These are phyloP conservation scores for Akanthomyces uredinophilus DNA, from an alignment of 2,329 filamentous ascomycete species.

Conservation along the genomic window DNA sequence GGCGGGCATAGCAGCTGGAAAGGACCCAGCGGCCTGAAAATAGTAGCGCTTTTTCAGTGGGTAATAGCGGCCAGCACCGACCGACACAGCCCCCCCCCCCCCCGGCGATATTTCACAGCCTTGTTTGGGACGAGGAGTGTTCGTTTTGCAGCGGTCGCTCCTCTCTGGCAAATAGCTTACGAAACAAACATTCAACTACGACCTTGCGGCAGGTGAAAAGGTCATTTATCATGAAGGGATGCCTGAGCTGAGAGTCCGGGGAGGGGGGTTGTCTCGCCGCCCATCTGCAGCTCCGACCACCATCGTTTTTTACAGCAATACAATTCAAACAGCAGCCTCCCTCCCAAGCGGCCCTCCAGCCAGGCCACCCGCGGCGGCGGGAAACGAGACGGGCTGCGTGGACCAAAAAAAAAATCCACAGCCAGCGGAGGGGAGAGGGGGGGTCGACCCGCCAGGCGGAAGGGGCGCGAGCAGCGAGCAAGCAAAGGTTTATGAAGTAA, in stretches of 20 bases:
- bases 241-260: neutral
- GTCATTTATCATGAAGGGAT: no score
- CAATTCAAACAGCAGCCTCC: neutral
- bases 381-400: neutral
- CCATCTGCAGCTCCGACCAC: no score
- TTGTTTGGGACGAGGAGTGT: no score
- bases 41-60: constrained; percentile 1
- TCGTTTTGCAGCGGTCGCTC: no score
- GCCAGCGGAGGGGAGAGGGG: neutral
- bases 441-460: neutral
- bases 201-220: no score
- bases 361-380: no score
- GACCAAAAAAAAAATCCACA: neutral
- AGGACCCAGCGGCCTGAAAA: constrained; percentile 5
- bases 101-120: no score
- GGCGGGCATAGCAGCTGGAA: no score
- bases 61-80: neutral
- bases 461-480: neutral
- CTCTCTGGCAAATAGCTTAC: neutral
- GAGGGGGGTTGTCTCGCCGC: neutral
- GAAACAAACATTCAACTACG: no score
- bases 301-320: no score
- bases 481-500: neutral
- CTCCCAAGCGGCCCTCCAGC: neutral
- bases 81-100: neutral